Evolutionary conservation across 2,329 filamentous ascomycete species (phyloP), one percentile per base, ranked within the genome.

Genomic region (Colletotrichum magnum): DNA sequence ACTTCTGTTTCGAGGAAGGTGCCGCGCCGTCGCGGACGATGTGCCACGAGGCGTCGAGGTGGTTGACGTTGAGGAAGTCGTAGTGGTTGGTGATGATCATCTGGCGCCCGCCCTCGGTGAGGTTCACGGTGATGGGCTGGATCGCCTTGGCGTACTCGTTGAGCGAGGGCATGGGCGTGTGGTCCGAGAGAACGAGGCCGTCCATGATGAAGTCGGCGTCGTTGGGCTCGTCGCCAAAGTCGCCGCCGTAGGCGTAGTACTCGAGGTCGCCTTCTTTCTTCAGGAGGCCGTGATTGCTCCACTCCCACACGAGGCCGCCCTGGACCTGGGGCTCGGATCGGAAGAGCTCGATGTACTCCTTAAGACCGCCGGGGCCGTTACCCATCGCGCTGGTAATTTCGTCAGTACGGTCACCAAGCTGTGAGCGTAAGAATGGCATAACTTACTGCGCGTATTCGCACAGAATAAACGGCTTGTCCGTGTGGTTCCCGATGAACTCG

Each of bases 261-360:
- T 81, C 78, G 36, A 80, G 77, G 32, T 82, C 82, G 24, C 82
- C 78, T 50, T 80, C 74, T 5, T 80, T 81, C 57, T 80, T 80
- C 4, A 81, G 79, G 2, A 86, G 75, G 41, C 86, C 85, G 56
- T 90, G 88, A 67, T 89, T 90, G 0, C 84, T 85, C 88, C 89
- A 91, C 73, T 90, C 88, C 89, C 88, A 91, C 5, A 90, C 85
- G 36, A 87, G 88, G 0, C 91, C 91, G 3, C 91, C 91, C 78
- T 92, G 90, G 0, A 81, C 73, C 0, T 75, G 68, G 0, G 77
- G 76, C 45, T 82, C 84, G 32, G 85, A 84, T 73, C 89, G 87
- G 77, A 93, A 93, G 0, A 86, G 84, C 9, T 91, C 86, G n/a
- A 92, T 81, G 70, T 93, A 93, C 65, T 93, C 91, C 68, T 89